These are phyloP conservation scores for Nicotiana benthamiana DNA, from an alignment of 257 asterid species.

Conservation along the genomic window DNA sequence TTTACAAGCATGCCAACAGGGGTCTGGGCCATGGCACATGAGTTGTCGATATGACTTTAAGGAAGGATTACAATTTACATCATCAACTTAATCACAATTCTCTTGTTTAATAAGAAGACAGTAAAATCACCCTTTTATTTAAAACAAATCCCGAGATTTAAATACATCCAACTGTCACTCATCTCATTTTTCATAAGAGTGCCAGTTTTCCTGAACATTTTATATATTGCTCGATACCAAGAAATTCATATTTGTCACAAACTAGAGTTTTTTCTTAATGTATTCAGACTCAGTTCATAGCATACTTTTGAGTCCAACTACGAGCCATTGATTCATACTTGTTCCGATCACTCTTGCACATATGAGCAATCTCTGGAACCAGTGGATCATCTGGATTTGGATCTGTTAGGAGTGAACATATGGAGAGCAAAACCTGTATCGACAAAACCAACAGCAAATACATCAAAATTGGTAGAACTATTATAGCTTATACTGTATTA, in stretches of 20 bases:
- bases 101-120: background rate
- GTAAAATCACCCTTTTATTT: background rate
- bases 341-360: constrained; percentile 51
- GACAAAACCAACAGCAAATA: background rate
- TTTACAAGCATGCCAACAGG: background rate
- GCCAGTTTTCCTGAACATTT: background rate
- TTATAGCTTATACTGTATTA: background rate
- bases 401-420: constrained; percentile 77
- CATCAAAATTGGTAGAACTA: background rate
- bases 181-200: background rate
- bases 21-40: background rate
- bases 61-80: background rate
- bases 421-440: constrained; percentile 67
- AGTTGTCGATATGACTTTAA: background rate
- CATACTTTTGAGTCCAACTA: constrained; percentile 80
- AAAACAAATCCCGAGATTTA: background rate
- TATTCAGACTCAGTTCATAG: constrained; percentile 41
- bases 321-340: constrained; percentile 83
- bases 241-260: background rate
- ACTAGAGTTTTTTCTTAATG: background rate
- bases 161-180: background rate
- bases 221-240: background rate
- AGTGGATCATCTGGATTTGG: constrained; percentile 90
- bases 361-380: constrained; percentile 85
- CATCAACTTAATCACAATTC: background rate